Base-by-base conservation (phyloP, 805 yeast species). In the Pichia thaimueangensis region DNA sequence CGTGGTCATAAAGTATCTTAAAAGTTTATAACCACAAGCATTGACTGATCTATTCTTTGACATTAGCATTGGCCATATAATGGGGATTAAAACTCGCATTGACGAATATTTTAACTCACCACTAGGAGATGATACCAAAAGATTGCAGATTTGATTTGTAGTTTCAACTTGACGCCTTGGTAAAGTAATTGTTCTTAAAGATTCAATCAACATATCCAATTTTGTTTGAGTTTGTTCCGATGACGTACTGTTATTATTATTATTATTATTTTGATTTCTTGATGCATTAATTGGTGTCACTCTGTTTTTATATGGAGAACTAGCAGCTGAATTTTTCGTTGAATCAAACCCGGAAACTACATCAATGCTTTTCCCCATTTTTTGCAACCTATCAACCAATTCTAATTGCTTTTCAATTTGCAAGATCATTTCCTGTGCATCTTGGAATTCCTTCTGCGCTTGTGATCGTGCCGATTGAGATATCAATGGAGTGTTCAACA, bases 41-140 rank as follows among this genome's bases (percentile, higher is more conserved):
- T 28, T 30, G 6, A 47, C 39, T 7, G 35, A 31, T 29, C 21
- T 15, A 32, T 38, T 23, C 16, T 41, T 30, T 4, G 43, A 33
- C 36, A 25, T 39, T 4, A 47, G 24, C 38, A 47, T 23, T 19
- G 46, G 46, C 46, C 46, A 43, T 5, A 43, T 16, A 3, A 35
- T 29, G 3, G 40, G 46, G 2, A 43, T 33, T 2, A 41, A 16
- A 4, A 30, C 12, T 7, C 23, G 16, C 39, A 41, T 29, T 4
- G 35, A 21, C 6, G 39, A 30, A 24, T 25, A 21, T n/a, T 20
- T 41, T 3, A 41, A 10, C 20, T 42, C 21, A 22, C 4, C 4
- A 20, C 6, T 36, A n/a, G 27, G 9, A 3, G 8, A 13, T 15
- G 22, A 8, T 29, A 5, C 10, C 30, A 40, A 24, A 11, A 40